Base-by-base conservation (phyloP, 495 filamentous ascomycete species). In the Aspergillus conjunctus region DNA sequence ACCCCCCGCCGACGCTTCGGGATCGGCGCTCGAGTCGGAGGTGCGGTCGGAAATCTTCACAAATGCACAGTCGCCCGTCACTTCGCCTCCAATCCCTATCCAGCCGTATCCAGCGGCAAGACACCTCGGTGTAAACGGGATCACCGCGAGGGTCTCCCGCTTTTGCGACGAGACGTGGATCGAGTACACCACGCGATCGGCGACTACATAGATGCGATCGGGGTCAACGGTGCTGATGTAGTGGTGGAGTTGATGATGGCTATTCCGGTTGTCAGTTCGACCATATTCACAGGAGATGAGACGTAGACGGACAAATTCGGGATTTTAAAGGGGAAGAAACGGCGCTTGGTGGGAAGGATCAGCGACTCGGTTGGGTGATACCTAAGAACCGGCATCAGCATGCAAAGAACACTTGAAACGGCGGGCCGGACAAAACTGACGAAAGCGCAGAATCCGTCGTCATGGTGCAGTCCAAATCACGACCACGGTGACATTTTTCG, bases 221-320 rank as follows among this genome's bases (percentile, higher is more conserved):
- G 85, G 83, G 58, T 87, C 83, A 54, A 90, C 87, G 31, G 86
- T 88, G 71, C 89, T 93, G 68, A 98, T 88, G 63, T 96, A 86
- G 65, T 95, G 92, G 52, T 92, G 90, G 50, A 98, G 84, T 75
- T 98, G 94, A 79, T 87, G 90, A 73, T 98, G 94, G 63, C 93
- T 97, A 71, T 62, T n/a, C 52, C 54, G 20, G 58, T n/a, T 26
- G 66, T 67, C 60, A 70, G 57, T 22, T 51, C 41, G n/a, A n/a
- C n/a, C n/a, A n/a, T n/a, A n/a, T n/a, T n/a, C n/a, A n/a, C n/a
- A n/a, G n/a, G n/a, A n/a, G n/a, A 32, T 34, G 51, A 51, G 20
- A 48, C 32, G 45, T 54, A 46, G 20, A 85, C 88, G 70, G 69
- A 91, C 89, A 85, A 84, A 66, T 87, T 85, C 34, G 86, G 88